Evolutionary conservation across 78 protist species (phyloP), one percentile per base, ranked within the genome.

Genomic region (Paratrimastix pyriformis): DNA sequence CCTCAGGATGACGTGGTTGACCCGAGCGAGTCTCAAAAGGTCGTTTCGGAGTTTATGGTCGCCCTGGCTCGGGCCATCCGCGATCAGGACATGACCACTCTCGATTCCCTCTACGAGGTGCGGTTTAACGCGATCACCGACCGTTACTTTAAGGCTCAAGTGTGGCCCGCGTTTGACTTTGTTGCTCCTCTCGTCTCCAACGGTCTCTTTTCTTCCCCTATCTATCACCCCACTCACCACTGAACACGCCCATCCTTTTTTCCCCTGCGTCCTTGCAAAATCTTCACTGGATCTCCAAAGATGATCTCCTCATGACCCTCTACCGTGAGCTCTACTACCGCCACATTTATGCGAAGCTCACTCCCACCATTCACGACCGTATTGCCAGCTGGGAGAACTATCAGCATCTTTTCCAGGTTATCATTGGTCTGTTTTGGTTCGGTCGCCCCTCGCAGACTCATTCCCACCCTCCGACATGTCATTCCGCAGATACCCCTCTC

Each of bases 241-340:
- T 38, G 2, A 1, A 2, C 26, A 13, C 42, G 71, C 8, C 32
- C 8, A 1, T 18, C 26, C 7, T 1, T 3, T 2, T 18, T 33
- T n/a, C 43, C 58, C 11, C 30, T 46, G 0, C 39, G 4, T 0
- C 0, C 35, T 6, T 37, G 29, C 6, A 2, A 32, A 26, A 4
- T 37, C 39, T n/a, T 11, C 50, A 9, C 45, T 7, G 32, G 39
- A 9, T 29, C 24, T 9, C 52, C 4, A 40, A 3, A 13, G 54
- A 66, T 26, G 33, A 7, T 32, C 26, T 55, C 50, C 87, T 88
- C 80, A 52, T 82, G 45, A 48, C 73, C 42, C 83, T 89, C 42
- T 92, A 92, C 87, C 60, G 68, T 43, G 93, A 92, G 83, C 73
- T 92, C 35, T 92, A 86, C 85, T 92, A 78, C 78, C 91, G 96